These are phyloP conservation scores for Mrakia hoshinonis DNA, from an alignment of 768 basidiomycete species.

Conservation along the genomic window DNA sequence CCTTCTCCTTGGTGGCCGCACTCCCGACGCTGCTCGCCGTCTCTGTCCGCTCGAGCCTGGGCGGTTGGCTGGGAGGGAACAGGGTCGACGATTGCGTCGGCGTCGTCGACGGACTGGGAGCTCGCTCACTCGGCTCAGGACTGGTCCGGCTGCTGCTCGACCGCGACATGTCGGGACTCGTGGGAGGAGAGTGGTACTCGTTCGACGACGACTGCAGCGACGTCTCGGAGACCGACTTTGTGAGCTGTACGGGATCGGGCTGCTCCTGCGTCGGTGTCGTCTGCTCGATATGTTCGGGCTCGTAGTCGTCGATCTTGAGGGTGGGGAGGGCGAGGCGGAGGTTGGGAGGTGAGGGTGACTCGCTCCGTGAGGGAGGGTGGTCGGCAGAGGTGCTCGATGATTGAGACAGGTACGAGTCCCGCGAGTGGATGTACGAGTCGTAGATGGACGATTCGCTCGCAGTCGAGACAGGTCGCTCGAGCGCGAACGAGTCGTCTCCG, in stretches of 20 bases:
- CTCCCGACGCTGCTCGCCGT: conserved; percentile 8
- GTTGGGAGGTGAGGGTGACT: conserved; percentile 24
- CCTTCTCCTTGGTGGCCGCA: background rate
- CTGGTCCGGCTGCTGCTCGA: background rate
- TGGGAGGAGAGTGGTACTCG: conserved; percentile 14
- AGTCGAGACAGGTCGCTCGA: conserved; percentile 48
- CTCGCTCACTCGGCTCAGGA: background rate
- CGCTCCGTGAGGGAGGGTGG: conserved; percentile 4
- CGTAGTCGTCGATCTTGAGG: conserved; percentile 19
- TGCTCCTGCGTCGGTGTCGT: conserved; percentile 24
- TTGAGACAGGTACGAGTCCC: conserved; percentile 13
- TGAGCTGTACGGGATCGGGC: background rate
- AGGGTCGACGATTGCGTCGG: background rate
- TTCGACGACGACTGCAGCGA: conserved; percentile 15
- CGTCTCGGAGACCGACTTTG: background rate
- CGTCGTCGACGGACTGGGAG: background rate
- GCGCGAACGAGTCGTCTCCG: background rate
- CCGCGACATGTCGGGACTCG: background rate
- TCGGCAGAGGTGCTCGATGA: conserved; percentile 13
- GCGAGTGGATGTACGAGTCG: conserved; percentile 54
- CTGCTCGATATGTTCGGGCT: conserved; percentile 15
- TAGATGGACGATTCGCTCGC: conserved; percentile 68
- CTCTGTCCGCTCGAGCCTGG: conserved; percentile 22
- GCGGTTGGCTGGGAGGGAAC: background rate
- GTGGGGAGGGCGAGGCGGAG: conserved; percentile 18